Evolutionary conservation across 345 rosid species (phyloP).

Genomic region (Conringia planisiliqua): DNA sequence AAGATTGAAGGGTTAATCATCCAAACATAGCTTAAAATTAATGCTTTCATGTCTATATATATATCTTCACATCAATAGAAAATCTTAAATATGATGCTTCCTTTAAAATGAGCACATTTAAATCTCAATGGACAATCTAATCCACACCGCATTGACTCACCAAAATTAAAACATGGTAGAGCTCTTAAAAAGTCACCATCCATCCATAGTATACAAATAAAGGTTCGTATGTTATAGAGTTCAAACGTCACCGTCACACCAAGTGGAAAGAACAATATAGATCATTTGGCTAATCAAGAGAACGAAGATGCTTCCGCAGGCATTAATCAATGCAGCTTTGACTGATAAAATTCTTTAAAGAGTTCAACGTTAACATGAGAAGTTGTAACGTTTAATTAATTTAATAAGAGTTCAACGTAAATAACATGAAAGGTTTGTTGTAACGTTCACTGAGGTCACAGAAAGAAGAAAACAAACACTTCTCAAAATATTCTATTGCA

Average conservation of each 20-base stretch:
- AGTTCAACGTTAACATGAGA: background rate
- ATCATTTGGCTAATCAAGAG: background rate
- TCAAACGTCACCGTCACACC: slow-evolving; percentile 7
- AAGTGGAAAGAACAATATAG: background rate
- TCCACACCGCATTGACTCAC: background rate
- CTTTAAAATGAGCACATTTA: background rate
- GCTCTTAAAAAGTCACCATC: background rate
- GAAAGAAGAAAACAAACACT: background rate
- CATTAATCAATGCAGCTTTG: background rate
- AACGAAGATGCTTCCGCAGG: background rate
- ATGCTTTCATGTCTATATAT: background rate
- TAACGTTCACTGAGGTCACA: slow-evolving; percentile 24
- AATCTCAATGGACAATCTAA: background rate
- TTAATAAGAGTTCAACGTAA: background rate
- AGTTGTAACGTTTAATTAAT: slow-evolving; percentile 15
- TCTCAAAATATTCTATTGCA: background rate
- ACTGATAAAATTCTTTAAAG: background rate
- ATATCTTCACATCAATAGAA: background rate
- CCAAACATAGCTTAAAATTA: background rate
- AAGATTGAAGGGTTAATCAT: background rate
- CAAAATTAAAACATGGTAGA: background rate
- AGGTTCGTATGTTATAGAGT: background rate
- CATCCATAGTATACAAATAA: background rate
- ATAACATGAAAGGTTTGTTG: slow-evolving; percentile 25
- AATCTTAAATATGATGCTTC: background rate